These are phyloP conservation scores for Phoma sp. DNA, from an alignment of 2,329 filamentous ascomycete species.

Conservation along the genomic window DNA sequence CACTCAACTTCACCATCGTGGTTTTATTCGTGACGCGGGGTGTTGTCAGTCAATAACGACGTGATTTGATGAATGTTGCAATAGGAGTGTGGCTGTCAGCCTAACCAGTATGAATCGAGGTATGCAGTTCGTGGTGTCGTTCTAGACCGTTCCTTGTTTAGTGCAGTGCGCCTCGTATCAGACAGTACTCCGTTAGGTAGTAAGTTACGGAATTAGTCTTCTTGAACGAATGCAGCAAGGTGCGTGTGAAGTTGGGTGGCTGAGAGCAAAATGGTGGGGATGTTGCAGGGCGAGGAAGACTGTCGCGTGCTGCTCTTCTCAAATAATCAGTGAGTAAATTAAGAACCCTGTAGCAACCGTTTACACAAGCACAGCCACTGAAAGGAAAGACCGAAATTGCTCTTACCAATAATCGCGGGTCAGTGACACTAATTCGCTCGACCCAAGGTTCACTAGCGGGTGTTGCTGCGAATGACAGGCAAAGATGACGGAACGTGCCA, in stretches of 20 bases:
- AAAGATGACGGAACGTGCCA: slow-evolving; percentile 4
- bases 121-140: slow-evolving; percentile 5
- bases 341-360: slow-evolving; percentile 7
- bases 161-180: slow-evolving; percentile 6
- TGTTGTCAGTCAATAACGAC: background rate
- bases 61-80: too few species aligned
- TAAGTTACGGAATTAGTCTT: background rate
- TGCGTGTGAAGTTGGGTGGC: background rate
- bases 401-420: background rate
- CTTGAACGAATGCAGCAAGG: background rate
- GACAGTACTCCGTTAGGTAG: slow-evolving; percentile 1
- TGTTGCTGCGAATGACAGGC: slow-evolving; percentile 1
- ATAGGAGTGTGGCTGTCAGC: background rate
- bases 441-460: background rate
- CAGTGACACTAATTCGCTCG: background rate
- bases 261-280: background rate
- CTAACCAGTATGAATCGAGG: background rate
- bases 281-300: background rate
- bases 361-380: slow-evolving; percentile 13
- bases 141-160: slow-evolving; percentile 12
- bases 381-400: background rate
- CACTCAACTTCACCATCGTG: background rate
- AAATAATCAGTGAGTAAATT: slow-evolving; percentile 5
- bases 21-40: background rate
- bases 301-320: slow-evolving; percentile 1